phyloP scores from a whole-genome alignment of 208 protist species.

The Leishmania major region DNA sequence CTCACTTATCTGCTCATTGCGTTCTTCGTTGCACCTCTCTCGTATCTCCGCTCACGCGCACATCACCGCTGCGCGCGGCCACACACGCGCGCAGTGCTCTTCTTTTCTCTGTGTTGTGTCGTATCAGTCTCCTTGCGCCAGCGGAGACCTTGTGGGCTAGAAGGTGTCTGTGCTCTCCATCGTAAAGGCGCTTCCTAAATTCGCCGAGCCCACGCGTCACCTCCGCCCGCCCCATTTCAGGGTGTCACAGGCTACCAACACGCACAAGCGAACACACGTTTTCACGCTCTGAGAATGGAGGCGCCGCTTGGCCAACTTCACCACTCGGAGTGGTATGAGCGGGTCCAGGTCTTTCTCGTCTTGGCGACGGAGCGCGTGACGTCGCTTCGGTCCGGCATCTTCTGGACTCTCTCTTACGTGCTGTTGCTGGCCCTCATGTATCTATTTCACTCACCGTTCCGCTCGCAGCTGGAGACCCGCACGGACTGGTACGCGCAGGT shows the following conservation, averaged over 20 bases:
- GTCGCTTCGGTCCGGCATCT: conserved; percentile 23
- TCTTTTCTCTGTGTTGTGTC: not conserved
- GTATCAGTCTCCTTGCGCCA: no score
- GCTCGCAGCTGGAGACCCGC: conserved; percentile 39
- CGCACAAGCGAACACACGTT: not conserved
- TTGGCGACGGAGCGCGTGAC: conserved; percentile 14
- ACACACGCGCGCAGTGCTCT: not conserved
- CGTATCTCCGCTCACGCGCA: not conserved
- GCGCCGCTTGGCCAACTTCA: not conserved
- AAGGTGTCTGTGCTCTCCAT: not conserved
- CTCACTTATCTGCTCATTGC: not conserved
- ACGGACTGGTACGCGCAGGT: conserved; percentile 72
- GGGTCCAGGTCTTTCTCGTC: conserved; percentile 15
- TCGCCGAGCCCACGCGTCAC: not conserved
- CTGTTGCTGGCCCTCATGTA: conserved; percentile 61
- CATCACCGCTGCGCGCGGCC: not conserved
- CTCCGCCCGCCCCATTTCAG: not conserved
- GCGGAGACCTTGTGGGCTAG: no score
- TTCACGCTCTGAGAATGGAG: not conserved
- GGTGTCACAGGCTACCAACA: not conserved
- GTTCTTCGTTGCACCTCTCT: not conserved
- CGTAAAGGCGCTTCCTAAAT: not conserved
- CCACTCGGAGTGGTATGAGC: conserved; percentile 12
- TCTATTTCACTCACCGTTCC: conserved; percentile 84
- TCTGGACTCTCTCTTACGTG: conserved; percentile 59